phyloP scores from a whole-genome alignment of 2,329 filamentous ascomycete genomes.

The Fonsecaea nubica region DNA sequence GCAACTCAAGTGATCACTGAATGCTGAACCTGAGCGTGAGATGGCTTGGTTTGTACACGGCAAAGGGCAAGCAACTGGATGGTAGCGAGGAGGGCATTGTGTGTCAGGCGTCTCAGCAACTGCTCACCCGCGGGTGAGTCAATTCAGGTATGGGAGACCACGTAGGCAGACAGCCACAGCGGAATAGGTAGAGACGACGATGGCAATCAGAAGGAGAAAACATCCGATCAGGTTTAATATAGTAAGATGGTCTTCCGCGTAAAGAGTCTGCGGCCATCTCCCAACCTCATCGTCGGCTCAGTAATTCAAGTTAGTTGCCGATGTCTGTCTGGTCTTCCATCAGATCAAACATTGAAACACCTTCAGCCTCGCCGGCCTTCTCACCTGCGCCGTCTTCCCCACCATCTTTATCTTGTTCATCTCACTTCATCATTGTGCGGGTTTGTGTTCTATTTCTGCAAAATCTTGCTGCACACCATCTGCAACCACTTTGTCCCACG shows the following conservation, averaged over 20 bases:
- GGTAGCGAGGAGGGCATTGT: too few relatives aligned
- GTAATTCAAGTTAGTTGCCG: not conserved
- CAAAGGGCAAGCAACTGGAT: not conserved
- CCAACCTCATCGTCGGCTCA: not conserved
- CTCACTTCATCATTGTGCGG: not conserved
- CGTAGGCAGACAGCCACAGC: not conserved
- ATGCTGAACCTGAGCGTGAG: not conserved
- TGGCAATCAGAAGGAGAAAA: not conserved
- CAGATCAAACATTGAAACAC: not conserved
- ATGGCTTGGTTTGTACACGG: not conserved
- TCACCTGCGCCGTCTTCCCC: not conserved
- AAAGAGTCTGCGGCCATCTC: too few relatives aligned
- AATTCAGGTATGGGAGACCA: not conserved
- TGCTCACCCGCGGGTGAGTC: not conserved
- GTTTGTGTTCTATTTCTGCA: constrained; percentile 1
- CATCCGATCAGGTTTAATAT: too few relatives aligned
- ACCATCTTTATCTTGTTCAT: not conserved
- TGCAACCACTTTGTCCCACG: not conserved
- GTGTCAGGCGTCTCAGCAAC: not conserved
- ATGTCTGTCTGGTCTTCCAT: not conserved
- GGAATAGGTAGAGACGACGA: not conserved
- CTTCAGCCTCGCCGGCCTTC: not conserved
- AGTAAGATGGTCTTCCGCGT: too few relatives aligned
- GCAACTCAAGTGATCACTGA: not conserved
- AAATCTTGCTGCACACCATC: not conserved